Base-by-base conservation (phyloP, 345 rosid species). In the Clausena lansium region DNA sequence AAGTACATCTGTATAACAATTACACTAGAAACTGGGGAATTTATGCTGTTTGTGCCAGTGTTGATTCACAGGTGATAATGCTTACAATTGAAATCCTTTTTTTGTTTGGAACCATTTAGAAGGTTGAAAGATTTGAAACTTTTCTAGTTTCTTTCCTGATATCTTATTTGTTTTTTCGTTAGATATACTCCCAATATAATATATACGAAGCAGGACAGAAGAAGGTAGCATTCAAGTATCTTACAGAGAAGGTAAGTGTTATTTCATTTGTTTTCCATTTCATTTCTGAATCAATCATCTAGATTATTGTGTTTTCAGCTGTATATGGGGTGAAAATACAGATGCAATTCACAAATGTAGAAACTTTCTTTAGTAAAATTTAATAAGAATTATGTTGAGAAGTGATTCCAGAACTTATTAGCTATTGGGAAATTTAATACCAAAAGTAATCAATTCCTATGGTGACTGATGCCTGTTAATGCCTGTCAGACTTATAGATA, bases 111-210 rank as follows among this genome's bases (percentile, higher is more conserved):
- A 15, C 73, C 39, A 2, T 52, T 41, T 55, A 57, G 15, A 52
- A 77, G 50, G 36, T 67, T 70, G 64, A 55, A 50, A 57, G 57
- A 30, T 25, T 66, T 64, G 13, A 27, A 7, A 36, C 50, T 25
- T 1, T 15, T 71, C 59, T 33, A 33, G 71, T 59, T 78, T 73
- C 45, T 73, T 35, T 32, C 9, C 64, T 28, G 28, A 74, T 41
- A 52, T 22, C 11, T 50, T 67, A 3, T 9, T 60, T 67, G 1
- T 41, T 35, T 74, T 76, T 76, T 74, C 60, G 30, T 57, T 83
- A 97, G 98, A 91, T 97, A 82, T 89, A 88, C 82, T 97, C 98
- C 75, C 96, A 94, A 35, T 89, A 93, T 87, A 97, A 97, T 86
- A 90, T 94, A 82, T 94, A 97, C 79, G 98, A 97, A 89, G 98